Percentiles rank a stretch among this genome's conserved stretches.
Evolutionary conservation across 2,329 filamentous ascomycete species (phyloP).

Genomic region (Fusarium palustre): DNA sequence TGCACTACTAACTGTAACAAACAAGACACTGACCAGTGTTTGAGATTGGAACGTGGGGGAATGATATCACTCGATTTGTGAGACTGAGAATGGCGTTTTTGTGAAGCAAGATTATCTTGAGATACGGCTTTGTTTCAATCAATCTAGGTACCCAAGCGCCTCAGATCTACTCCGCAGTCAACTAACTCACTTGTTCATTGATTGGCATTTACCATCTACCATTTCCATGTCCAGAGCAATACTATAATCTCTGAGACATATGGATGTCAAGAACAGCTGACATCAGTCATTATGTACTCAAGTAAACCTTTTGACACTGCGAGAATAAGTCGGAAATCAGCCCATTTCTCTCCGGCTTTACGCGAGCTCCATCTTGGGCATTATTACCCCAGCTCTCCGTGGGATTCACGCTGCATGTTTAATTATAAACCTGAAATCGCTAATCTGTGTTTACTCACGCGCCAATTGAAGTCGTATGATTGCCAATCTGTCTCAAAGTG

Average conservation of each 20-base stretch:
- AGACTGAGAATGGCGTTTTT: not conserved
- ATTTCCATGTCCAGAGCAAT: not conserved
- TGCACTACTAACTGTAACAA: not conserved
- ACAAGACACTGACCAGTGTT: not conserved
- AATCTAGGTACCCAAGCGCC: not conserved
- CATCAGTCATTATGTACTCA: not conserved
- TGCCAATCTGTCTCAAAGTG: conserved; percentile 6
- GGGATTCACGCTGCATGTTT: not conserved
- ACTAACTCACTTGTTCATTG: not conserved
- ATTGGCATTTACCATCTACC: too few species aligned
- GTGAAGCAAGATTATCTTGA: conserved; percentile 5
- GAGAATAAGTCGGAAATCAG: conserved; percentile 28
- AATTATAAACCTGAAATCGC: not conserved
- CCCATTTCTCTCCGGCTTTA: conserved; percentile 24
- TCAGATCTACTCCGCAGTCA: conserved; percentile 9
- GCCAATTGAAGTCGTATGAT: conserved; percentile 34
- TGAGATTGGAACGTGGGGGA: not conserved
- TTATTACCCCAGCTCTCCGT: not conserved
- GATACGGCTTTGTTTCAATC: conserved; percentile 15
- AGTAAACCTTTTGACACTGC: not conserved
- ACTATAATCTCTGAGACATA: not conserved
- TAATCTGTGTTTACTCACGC: not conserved
- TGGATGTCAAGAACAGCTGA: not conserved
- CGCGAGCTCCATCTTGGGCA: conserved; percentile 5
- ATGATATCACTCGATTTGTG: not conserved